Base-by-base conservation (phyloP, 345 rosid genomes). In the Orychophragmus violaceus region DNA sequence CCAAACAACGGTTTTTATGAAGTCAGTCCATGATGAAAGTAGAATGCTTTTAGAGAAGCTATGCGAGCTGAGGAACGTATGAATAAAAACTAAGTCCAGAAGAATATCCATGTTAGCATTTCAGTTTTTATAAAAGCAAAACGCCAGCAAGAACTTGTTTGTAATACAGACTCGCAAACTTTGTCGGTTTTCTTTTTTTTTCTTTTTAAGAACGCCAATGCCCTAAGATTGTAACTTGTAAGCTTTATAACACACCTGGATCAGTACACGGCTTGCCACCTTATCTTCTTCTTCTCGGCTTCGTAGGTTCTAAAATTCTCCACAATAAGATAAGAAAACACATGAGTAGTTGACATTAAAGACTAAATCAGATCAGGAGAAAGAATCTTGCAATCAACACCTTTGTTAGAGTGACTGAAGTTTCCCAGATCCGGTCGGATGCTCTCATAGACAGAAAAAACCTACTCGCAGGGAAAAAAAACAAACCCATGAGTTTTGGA, bases 201-300 rank as follows among this genome's bases (percentile, higher is more conserved):
- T 30, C 35, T 29, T 1, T 14, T 5, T 16, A 24, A 12, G 12
- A 25, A 18, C 0, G n/a, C 19, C 14, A 56, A 19, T 14, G 33
- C 7, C 44, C 25, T 32, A 39, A 41, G 55, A 54, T 70, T 10
- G 74, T 49, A 13, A 23, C 54, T 24, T 50, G 30, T 22, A 42
- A 33, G 62, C 17, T 39, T 44, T 28, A 48, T 42, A 56, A 66
- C 86, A 74, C 16, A 90, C 99, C 97, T 81, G 79, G 59, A 94
- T 80, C 41, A 90, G 57, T 44, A 81, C 30, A 60, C 71, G 75
- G 79, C 97, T 90, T 71, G 99, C 84, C 59, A 94, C 74, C 39
- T 77, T 77, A 54, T 94, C 97, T 81, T 90, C 97, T 67, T 90
- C 83, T 72, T 87, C 95, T 56, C 91, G 80, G 62, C 62, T 83